A percentile compares a stretch with the other conserved stretches of the same genome.
Evolutionary conservation across 2,329 filamentous ascomycete species (phyloP).

Genomic region (Polychaeton citri): DNA sequence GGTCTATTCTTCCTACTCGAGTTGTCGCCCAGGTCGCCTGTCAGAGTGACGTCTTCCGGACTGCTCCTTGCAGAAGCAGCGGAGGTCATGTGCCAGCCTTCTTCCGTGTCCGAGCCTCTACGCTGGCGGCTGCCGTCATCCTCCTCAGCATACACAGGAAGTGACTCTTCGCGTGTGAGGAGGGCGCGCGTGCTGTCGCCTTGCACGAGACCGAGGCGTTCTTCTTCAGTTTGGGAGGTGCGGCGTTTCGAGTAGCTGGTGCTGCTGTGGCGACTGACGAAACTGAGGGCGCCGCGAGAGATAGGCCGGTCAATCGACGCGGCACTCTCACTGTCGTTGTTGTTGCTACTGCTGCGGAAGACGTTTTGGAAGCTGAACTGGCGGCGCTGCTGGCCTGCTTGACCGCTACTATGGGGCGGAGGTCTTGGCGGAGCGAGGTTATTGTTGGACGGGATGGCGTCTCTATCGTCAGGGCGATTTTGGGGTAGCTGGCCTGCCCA

Average conservation of each 20-base stretch:
- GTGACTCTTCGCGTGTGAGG: constrained; percentile 6
- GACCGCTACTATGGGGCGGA: constrained; percentile 37
- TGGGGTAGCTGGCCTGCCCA: constrained; percentile 27
- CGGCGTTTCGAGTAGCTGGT: constrained; percentile 8
- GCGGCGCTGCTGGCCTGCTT: constrained; percentile 49
- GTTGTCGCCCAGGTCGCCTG: background rate
- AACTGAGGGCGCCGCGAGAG: constrained; percentile 21
- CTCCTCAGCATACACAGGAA: constrained; percentile 4
- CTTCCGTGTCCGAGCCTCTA: background rate
- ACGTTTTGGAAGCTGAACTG: constrained; percentile 91
- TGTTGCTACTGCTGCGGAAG: constrained; percentile 38
- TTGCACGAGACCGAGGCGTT: constrained; percentile 23
- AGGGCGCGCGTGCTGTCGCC: constrained; percentile 15
- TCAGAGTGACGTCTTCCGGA: background rate
- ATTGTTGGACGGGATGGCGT: constrained; percentile 27
- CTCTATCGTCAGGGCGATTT: constrained; percentile 21
- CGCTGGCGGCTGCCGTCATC: constrained; percentile 1
- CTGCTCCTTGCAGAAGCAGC: background rate
- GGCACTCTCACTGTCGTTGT: constrained; percentile 8
- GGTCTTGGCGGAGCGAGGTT: constrained; percentile 40
- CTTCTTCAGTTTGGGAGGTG: constrained; percentile 21
- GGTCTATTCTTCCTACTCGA: no score
- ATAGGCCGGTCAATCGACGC: constrained; percentile 15
- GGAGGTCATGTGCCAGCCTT: background rate
- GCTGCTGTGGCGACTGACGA: constrained; percentile 15